phyloP scores from a whole-genome alignment of 768 basidiomycete genomes.

The Coprinopsis cinerea region DNA sequence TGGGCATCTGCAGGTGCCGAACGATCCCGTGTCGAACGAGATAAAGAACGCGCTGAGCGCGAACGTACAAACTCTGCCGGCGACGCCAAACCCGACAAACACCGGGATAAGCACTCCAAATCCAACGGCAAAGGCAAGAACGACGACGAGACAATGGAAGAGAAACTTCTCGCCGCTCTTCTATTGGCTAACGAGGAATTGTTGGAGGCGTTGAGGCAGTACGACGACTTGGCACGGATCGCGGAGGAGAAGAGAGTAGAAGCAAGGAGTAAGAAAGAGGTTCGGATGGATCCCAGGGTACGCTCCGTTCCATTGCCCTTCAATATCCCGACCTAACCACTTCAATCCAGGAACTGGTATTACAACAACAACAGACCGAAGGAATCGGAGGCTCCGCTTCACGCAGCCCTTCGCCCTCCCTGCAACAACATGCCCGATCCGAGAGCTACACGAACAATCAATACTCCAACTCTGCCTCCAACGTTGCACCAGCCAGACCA shows the following conservation, averaged over 20 bases:
- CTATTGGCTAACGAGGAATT: slow-evolving; percentile 72
- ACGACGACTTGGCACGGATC: slow-evolving; percentile 72
- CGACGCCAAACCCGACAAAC: too few relatives aligned
- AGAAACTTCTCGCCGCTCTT: slow-evolving; percentile 66
- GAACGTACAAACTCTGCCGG: too few relatives aligned
- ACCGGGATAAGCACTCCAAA: slow-evolving; percentile 15
- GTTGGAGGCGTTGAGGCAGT: slow-evolving; percentile 59
- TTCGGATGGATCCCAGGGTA: slow-evolving; percentile 62
- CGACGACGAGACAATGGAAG: slow-evolving; percentile 57
- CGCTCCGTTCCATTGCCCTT: slow-evolving; percentile 16
- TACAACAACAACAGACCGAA: slow-evolving; percentile 32
- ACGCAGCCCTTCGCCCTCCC: slow-evolving; percentile 37
- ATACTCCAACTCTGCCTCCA: too few relatives aligned
- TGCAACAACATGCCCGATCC: slow-evolving; percentile 26
- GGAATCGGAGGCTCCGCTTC: slow-evolving; percentile 33
- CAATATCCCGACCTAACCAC: not conserved
- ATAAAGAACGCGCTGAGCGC: too few relatives aligned
- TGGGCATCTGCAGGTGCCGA: slow-evolving; percentile 87
- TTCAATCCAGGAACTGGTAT: slow-evolving; percentile 25
- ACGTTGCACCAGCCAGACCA: slow-evolving; percentile 19
- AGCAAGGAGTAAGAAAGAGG: slow-evolving; percentile 66
- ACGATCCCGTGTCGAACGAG: slow-evolving; percentile 44
- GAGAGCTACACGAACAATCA: slow-evolving; percentile 21
- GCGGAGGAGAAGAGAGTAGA: slow-evolving; percentile 59
- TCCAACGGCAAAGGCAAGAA: slow-evolving; percentile 13